Percentiles rank a stretch among this genome's conserved stretches.
phyloP scores from a whole-genome alignment of 805 yeast species.

The Monosporozyma siamensis region DNA sequence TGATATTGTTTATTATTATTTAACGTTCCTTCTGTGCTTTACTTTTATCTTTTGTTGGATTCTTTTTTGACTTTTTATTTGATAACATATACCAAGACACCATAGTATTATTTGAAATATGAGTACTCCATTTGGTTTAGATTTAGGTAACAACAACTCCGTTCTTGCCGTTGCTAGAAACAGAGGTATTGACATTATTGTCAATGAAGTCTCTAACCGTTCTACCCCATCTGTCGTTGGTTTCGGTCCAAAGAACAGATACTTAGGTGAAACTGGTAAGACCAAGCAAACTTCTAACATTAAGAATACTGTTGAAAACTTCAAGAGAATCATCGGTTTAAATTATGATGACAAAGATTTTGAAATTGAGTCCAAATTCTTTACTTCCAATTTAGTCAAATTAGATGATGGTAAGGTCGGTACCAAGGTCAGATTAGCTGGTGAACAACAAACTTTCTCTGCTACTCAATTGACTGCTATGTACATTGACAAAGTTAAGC shows the following conservation, averaged over 20 bases:
- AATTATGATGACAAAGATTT: constrained; percentile 67
- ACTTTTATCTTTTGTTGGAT: too few relatives aligned
- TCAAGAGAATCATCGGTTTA: constrained; percentile 88
- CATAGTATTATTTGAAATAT: too few relatives aligned
- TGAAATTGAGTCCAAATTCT: constrained; percentile 60
- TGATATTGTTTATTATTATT: too few relatives aligned
- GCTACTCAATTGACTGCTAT: constrained; percentile 89
- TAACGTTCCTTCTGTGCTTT: too few relatives aligned
- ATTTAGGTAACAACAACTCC: constrained; percentile 90
- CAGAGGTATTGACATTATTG: constrained; percentile 97
- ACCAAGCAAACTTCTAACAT: constrained; percentile 93
- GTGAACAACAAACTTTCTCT: constrained; percentile 68
- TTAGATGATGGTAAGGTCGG: constrained; percentile 67
- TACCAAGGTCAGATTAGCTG: constrained; percentile 76
- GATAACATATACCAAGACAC: too few relatives aligned
- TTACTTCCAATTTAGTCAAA: constrained; percentile 63
- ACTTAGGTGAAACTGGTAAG: constrained; percentile 92
- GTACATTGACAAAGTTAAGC: constrained; percentile 87
- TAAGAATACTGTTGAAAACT: constrained; percentile 90
- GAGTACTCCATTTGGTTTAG: constrained; percentile 96
- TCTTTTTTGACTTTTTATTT: too few relatives aligned
- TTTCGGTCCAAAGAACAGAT: constrained; percentile 81
- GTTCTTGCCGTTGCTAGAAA: constrained; percentile 95
- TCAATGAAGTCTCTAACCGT: constrained; percentile 97
- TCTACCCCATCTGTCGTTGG: constrained; percentile 89